These are phyloP conservation scores for Aspergillus ellipticus DNA, from an alignment of 495 filamentous ascomycete genomes.

Conservation along the genomic window DNA sequence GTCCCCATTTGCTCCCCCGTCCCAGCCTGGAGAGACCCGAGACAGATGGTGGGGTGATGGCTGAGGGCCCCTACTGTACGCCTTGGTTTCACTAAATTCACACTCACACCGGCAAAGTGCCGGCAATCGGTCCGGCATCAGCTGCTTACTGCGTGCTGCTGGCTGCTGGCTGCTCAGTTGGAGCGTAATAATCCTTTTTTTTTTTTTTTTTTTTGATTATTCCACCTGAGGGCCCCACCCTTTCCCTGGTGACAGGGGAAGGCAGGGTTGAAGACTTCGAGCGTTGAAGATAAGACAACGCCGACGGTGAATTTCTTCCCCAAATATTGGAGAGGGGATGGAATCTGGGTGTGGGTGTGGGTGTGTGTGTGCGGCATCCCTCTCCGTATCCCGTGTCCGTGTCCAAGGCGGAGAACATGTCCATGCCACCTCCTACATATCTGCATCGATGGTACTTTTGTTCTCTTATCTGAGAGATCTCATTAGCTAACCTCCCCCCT, in stretches of 20 bases:
- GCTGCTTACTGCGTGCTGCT: slow-evolving; percentile 9
- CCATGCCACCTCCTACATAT: neutral
- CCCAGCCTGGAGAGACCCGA: slow-evolving; percentile 12
- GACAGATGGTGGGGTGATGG: slow-evolving; percentile 14
- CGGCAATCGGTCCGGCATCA: slow-evolving; percentile 22
- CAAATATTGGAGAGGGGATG: neutral
- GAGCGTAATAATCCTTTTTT: neutral
- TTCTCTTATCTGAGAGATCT: slow-evolving; percentile 12
- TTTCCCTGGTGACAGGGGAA: neutral
- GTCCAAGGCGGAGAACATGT: neutral
- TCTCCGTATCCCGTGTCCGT: neutral
- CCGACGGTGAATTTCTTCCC: neutral
- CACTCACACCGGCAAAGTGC: neutral
- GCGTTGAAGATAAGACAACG: neutral
- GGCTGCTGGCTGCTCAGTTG: no score
- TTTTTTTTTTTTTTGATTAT: no score
- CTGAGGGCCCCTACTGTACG: neutral
- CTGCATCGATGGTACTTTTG: neutral
- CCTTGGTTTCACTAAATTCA: neutral
- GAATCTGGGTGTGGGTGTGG: slow-evolving; percentile 1
- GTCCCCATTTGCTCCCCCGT: slow-evolving; percentile 15
- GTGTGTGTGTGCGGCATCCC: neutral
- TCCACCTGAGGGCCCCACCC: neutral
- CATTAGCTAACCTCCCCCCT: slow-evolving; percentile 4
- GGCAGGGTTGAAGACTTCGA: no score